A percentile compares a stretch with the other conserved stretches of the same genome.
These are phyloP conservation scores for Saitozyma sp. DNA, from an alignment of 768 basidiomycete species.

Conservation along the genomic window DNA sequence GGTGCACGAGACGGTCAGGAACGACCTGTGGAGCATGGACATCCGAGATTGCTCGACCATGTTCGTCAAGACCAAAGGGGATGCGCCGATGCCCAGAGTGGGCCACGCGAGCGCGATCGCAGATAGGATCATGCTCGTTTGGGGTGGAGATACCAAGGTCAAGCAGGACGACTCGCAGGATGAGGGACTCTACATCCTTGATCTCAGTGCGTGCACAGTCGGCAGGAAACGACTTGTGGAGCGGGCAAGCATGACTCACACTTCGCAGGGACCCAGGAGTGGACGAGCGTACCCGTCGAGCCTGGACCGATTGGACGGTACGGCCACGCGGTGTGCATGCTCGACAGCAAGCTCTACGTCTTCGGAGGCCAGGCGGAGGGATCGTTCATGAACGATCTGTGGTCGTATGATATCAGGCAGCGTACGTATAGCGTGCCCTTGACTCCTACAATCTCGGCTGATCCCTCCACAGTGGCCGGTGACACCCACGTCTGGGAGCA, in stretches of 20 bases:
- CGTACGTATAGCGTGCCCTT: constrained; percentile 60
- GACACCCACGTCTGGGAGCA: constrained; percentile 81
- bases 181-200: constrained; percentile 88
- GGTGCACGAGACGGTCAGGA: constrained; percentile 81
- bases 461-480: constrained; percentile 58
- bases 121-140: constrained; percentile 91
- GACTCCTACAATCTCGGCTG: constrained; percentile 4
- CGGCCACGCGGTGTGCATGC: constrained; percentile 93
- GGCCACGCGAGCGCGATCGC: constrained; percentile 95
- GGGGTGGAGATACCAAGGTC: constrained; percentile 95
- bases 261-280: constrained; percentile 78
- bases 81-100: constrained; percentile 84
- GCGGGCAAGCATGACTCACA: background rate
- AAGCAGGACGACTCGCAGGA: constrained; percentile 76
- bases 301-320: constrained; percentile 83
- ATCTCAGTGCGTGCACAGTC: constrained; percentile 69
- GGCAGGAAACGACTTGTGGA: background rate
- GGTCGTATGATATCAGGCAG: constrained; percentile 93
- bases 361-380: constrained; percentile 97
- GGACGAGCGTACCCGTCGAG: constrained; percentile 79
- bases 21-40: constrained; percentile 90
- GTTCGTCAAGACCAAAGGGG: constrained; percentile 82
- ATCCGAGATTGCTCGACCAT: constrained; percentile 75
- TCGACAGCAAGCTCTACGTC: constrained; percentile 84
- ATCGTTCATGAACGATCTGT: constrained; percentile 89